Percentiles rank a stretch among this genome's conserved stretches.
phyloP scores from a whole-genome alignment of 345 rosid species.

The Salix viminalis region DNA sequence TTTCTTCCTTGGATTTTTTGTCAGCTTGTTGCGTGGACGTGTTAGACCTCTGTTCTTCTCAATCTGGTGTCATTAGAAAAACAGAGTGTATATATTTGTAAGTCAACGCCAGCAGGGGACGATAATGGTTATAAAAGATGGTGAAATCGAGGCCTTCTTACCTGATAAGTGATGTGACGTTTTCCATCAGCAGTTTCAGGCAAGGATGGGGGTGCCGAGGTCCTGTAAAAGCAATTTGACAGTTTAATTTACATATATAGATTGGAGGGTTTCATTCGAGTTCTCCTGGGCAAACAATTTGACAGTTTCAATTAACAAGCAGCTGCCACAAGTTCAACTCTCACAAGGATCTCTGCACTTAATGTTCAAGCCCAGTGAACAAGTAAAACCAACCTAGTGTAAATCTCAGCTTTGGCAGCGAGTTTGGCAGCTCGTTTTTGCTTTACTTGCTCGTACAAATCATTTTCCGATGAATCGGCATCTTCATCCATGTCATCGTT shows the following conservation, averaged over 20 bases:
- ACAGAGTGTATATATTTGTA: not conserved
- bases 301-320: no score
- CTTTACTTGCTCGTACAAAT: constrained; percentile 58
- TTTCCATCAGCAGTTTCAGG: constrained; percentile 69
- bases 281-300: no score
- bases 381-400: constrained; percentile 46
- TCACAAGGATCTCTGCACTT: no score
- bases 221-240: constrained; percentile 28
- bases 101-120: not conserved
- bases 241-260: not conserved
- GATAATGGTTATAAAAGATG: not conserved
- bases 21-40: constrained; percentile 50
- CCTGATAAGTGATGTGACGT: constrained; percentile 52
- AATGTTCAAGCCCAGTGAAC: not conserved
- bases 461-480: constrained; percentile 49
- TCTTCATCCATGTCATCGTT: constrained; percentile 34
- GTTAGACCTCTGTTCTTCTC: constrained; percentile 67
- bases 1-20: constrained; percentile 81
- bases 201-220: constrained; percentile 28
- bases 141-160: constrained; percentile 17
- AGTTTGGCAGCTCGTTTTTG: constrained; percentile 51
- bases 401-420: constrained; percentile 62
- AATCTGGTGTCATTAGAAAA: constrained; percentile 39
- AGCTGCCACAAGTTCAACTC: no score
- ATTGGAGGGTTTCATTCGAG: not conserved